These are phyloP conservation scores for Pleurozium schreberi DNA, from an alignment of 225 moss, liverwort and hornwort species.

Conservation along the genomic window DNA sequence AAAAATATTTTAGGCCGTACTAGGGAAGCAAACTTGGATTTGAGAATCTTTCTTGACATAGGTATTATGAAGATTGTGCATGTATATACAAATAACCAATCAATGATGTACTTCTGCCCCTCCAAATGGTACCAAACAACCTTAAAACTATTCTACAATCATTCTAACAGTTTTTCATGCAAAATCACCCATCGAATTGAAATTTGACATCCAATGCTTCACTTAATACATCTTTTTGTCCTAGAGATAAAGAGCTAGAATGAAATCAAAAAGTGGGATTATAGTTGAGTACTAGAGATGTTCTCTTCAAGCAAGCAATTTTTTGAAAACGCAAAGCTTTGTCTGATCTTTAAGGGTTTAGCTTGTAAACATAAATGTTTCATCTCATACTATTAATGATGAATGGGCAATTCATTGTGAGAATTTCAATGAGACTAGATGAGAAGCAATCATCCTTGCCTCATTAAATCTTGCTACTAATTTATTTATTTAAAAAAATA, in stretches of 20 bases:
- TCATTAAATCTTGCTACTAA: neutral
- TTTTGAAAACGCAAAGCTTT: neutral
- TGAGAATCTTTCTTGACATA: neutral
- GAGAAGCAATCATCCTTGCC: neutral
- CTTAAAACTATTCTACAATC: neutral
- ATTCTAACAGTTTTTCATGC: neutral
- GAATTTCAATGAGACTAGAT: neutral
- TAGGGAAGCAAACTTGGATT: neutral
- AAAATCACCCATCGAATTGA: neutral
- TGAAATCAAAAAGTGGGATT: neutral
- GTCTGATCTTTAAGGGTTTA: no score
- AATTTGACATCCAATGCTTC: neutral
- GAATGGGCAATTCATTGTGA: no score
- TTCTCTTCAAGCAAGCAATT: neutral
- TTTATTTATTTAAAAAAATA: no score
- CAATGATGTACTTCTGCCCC: neutral
- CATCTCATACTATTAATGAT: neutral
- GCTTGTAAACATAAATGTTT: rapidly evolving
- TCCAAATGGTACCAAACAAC: rapidly evolving
- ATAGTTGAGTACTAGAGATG: neutral
- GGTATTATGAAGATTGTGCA: no score
- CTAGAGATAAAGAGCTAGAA: neutral
- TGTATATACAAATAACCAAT: neutral
- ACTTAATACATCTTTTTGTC: neutral
- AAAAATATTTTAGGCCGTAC: neutral